A percentile compares a stretch with the other conserved stretches of the same genome.
These are phyloP conservation scores for Leptosphaerulina australis DNA, from an alignment of 2,329 filamentous ascomycete species.

Conservation along the genomic window DNA sequence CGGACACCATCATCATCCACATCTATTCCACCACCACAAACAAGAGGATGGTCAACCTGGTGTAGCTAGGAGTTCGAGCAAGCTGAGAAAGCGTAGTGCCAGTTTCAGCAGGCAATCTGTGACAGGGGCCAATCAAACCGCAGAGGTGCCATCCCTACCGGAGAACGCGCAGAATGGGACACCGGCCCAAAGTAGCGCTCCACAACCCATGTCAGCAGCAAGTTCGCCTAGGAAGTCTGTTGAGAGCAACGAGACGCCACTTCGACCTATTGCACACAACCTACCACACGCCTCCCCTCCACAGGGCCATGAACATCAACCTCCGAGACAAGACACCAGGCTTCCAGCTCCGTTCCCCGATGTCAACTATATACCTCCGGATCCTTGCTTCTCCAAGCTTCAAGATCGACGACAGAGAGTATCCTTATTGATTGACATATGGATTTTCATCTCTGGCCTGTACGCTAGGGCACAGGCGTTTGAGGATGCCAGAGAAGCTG, in stretches of 20 bases:
- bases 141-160: constrained; percentile 35
- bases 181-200: constrained; percentile 19
- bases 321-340: constrained; percentile 52
- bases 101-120: constrained; percentile 42
- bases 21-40: constrained; percentile 43
- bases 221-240: constrained; percentile 35
- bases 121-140: constrained; percentile 24
- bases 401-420: constrained; percentile 63
- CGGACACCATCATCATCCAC: constrained; percentile 45
- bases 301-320: constrained; percentile 48
- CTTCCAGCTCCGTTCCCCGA: constrained; percentile 51
- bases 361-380: constrained; percentile 41
- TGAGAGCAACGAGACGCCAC: constrained; percentile 43
- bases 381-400: constrained; percentile 57
- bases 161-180: constrained; percentile 29
- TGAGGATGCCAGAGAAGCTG: constrained; percentile 79
- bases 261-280: constrained; percentile 52
- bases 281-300: constrained; percentile 47
- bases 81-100: constrained; percentile 50
- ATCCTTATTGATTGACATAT: constrained; percentile 74
- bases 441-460: constrained; percentile 87
- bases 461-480: constrained; percentile 82
- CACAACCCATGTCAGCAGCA: constrained; percentile 29
- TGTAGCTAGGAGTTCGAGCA: constrained; percentile 47
- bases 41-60: constrained; percentile 43